phyloP scores from a whole-genome alignment of 2,329 filamentous ascomycete genomes.

The Neonectria faginata region DNA sequence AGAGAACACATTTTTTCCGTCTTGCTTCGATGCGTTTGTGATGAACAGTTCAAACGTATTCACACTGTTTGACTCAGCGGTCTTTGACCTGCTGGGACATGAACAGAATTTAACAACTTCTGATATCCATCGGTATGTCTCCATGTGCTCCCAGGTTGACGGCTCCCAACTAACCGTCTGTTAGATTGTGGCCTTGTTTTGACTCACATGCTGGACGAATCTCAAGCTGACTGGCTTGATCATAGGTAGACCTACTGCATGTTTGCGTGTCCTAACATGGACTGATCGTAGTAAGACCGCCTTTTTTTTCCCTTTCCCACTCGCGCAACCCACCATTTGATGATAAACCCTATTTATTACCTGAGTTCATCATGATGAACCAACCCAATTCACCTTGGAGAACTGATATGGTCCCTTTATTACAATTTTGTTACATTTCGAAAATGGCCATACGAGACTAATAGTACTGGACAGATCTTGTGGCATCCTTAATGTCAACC shows the following conservation, averaged over 20 bases:
- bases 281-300: conserved; percentile 28
- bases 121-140: conserved; percentile 61
- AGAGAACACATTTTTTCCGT: conserved; percentile 37
- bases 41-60: conserved; percentile 66
- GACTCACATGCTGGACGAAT: conserved; percentile 1
- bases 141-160: background rate
- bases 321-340: conserved; percentile 55
- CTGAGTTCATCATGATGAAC: conserved; percentile 69
- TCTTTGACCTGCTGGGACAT: conserved; percentile 59
- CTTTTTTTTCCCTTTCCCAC: conserved; percentile 3
- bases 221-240: conserved; percentile 32
- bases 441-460: conserved; percentile 8
- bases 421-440: conserved; percentile 16
- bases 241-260: conserved; percentile 21
- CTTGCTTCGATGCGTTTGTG: conserved; percentile 50
- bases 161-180: conserved; percentile 8
- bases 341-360: conserved; percentile 60
- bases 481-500: too few relatives aligned
- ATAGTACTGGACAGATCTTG: conserved; percentile 13
- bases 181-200: conserved; percentile 28
- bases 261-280: background rate
- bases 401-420: conserved; percentile 60
- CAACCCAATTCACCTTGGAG: conserved; percentile 69
- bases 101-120: conserved; percentile 65
- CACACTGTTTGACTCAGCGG: conserved; percentile 68